Percentiles rank a stretch among this genome's conserved stretches.
Evolutionary conservation across 2,329 filamentous ascomycete genomes (phyloP).

Genomic region (Pseudogymnoascus sp.): DNA sequence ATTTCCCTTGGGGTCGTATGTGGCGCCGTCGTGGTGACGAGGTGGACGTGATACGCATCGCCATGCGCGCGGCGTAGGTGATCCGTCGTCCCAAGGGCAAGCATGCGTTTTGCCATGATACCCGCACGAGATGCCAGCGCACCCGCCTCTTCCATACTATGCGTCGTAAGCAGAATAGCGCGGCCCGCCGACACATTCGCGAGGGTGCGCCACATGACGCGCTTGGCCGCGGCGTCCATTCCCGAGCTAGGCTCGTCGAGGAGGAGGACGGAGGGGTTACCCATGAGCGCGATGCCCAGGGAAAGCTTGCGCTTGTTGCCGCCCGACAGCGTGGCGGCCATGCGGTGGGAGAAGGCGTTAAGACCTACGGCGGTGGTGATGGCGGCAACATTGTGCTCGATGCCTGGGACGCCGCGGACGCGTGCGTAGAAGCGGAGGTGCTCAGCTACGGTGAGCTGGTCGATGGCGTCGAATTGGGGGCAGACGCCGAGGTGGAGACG

Average conservation of each 20-base stretch:
- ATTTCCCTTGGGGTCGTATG: conserved; percentile 66
- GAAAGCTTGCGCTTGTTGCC: conserved; percentile 93
- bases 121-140: conserved; percentile 76
- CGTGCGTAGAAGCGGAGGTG: conserved; percentile 84
- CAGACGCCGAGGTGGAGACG: conserved; percentile 81
- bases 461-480: conserved; percentile 81
- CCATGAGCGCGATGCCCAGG: conserved; percentile 84
- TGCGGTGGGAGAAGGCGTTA: conserved; percentile 59
- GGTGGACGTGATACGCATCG: conserved; percentile 71
- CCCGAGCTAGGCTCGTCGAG: conserved; percentile 86
- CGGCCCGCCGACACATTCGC: conserved; percentile 66
- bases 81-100: conserved; percentile 72
- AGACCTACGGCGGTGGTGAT: conserved; percentile 79
- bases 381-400: conserved; percentile 69
- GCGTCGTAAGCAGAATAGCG: conserved; percentile 82
- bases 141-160: conserved; percentile 93
- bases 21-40: conserved; percentile 69
- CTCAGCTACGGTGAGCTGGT: conserved; percentile 82
- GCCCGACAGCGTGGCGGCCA: conserved; percentile 74
- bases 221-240: conserved; percentile 84
- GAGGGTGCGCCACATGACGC: conserved; percentile 88
- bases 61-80: conserved; percentile 68
- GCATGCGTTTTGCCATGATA: conserved; percentile 79
- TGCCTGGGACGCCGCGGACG: conserved; percentile 68
- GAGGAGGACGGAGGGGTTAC: conserved; percentile 78